Conservation (phyloP, 768 basidiomycete genomes). For the Psilocybe azurescens region DNA sequence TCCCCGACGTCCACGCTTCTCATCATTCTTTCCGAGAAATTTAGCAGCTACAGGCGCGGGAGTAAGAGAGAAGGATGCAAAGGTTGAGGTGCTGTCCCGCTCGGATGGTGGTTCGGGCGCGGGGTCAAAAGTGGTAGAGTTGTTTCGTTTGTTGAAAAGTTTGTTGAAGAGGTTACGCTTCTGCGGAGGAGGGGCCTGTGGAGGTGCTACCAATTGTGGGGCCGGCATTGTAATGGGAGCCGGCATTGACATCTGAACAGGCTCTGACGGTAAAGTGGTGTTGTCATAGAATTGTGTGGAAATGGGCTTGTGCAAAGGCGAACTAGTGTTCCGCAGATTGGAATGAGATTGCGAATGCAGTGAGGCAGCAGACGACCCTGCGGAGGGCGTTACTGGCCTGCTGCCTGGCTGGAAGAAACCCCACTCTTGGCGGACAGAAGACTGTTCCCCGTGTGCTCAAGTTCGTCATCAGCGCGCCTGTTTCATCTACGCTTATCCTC, state of each 20-base stretch:
- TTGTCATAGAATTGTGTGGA: neutral
- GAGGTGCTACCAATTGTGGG: constrained; percentile 14
- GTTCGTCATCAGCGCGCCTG: constrained; percentile 28
- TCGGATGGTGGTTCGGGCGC: neutral
- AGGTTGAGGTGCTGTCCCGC: constrained; percentile 9
- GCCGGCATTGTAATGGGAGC: constrained; percentile 23
- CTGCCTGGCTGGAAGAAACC: constrained; percentile 24
- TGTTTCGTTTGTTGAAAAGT: constrained; percentile 65
- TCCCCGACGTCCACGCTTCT: constrained; percentile 8
- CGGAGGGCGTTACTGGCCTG: constrained; percentile 27
- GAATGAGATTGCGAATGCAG: constrained; percentile 27
- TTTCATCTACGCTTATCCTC: constrained; percentile 37
- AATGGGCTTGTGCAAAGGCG: neutral
- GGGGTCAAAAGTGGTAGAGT: constrained; percentile 8
- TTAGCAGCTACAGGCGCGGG: constrained; percentile 23
- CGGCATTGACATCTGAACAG: neutral
- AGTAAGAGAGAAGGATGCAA: constrained; percentile 22
- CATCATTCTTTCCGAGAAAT: constrained; percentile 8
- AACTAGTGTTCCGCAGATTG: constrained; percentile 5
- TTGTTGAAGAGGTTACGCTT: constrained; percentile 73
- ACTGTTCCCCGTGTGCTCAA: constrained; percentile 2
- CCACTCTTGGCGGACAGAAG: constrained; percentile 18
- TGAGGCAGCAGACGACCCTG: constrained; percentile 33
- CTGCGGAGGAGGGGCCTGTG: constrained; percentile 33
- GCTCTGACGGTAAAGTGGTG: neutral